These are phyloP conservation scores for Pharus latifolius DNA, from an alignment of 176 grass and related monocot species.

Conservation along the genomic window DNA sequence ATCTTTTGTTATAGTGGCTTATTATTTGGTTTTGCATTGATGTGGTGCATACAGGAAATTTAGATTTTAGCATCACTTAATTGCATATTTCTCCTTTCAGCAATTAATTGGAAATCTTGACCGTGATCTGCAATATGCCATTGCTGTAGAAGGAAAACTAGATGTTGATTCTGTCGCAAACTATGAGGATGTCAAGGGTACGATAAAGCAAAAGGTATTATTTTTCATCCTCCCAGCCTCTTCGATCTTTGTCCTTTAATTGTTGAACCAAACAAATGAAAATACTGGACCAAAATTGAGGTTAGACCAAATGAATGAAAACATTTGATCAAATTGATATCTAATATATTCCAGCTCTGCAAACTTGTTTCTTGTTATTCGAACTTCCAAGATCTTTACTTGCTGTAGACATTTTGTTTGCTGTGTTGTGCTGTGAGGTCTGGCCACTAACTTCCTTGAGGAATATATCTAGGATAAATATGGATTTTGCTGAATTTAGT, in stretches of 20 bases:
- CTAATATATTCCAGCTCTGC: neutral
- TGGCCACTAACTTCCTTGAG: neutral
- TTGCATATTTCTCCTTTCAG: conserved; percentile 41
- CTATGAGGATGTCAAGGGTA: conserved; percentile 96
- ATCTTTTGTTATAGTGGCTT: no score
- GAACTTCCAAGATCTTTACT: neutral
- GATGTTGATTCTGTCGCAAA: conserved; percentile 75
- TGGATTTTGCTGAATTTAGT: neutral
- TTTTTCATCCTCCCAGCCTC: neutral
- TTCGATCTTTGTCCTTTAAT: conserved; percentile 7
- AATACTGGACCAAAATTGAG: neutral
- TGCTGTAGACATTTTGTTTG: neutral
- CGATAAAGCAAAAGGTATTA: conserved; percentile 81
- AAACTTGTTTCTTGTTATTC: neutral
- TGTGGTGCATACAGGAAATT: neutral
- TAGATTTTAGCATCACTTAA: conserved; percentile 7
- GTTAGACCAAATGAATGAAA: neutral
- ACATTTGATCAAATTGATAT: neutral
- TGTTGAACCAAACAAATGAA: neutral
- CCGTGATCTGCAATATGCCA: conserved; percentile 91
- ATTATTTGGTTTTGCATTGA: conserved; percentile 13
- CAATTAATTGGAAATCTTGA: conserved; percentile 91
- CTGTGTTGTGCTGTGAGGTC: neutral
- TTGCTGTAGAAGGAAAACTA: conserved; percentile 86
- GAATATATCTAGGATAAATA: conserved; percentile 8